Evolutionary conservation across 2,329 filamentous ascomycete species (phyloP), one percentile per base, ranked within the genome.

Genomic region (Monilinia polystroma): DNA sequence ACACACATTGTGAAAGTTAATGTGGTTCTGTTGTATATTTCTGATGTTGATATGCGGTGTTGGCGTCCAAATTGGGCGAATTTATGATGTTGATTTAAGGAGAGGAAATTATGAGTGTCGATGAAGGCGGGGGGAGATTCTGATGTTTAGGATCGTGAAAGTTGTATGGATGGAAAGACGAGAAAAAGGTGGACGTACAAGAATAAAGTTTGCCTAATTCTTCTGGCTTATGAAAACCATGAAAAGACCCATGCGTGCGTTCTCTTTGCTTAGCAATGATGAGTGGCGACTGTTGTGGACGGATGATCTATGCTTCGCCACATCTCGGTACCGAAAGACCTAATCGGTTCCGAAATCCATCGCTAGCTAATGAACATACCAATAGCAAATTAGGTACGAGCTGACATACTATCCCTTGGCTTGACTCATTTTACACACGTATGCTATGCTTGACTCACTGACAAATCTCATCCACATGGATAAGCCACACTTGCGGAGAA

Each of bases 401-500:
- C 7, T 18, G 12, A 59, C 43, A 26, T 35, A 8, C 32, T 35
- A 6, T 35, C 32, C 32, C 32, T 35, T 6, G 32, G 32, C 32
- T 35, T 26, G 52, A 51, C 20, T 57, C 43, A 51, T 12, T 7
- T 5, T 29, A 4, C 3, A 29, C 29, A 29, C 2, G 29, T 29
- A 29, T 4, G 2, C 3, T 35, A 8, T 35, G 32, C 32, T 35
- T 35, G 32, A 35, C 32, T 35, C 32, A 8, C 32, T 6, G 6
- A 47, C 63, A 20, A 52, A 45, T 26, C 41, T 16, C 10, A 18
- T n/a, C 32, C 18, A 6, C 11, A 43, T 60, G 16, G 12, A 45
- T 52, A 12, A 59, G 63, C 55, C 55, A 59, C 63, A 53, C 32
- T 52, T 43, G 35, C 43, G 47, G 23, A 45, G 55, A 29, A 41